Conservation (phyloP, 352 stramenopile genomes). For the Globisporangium megalacanthum region DNA sequence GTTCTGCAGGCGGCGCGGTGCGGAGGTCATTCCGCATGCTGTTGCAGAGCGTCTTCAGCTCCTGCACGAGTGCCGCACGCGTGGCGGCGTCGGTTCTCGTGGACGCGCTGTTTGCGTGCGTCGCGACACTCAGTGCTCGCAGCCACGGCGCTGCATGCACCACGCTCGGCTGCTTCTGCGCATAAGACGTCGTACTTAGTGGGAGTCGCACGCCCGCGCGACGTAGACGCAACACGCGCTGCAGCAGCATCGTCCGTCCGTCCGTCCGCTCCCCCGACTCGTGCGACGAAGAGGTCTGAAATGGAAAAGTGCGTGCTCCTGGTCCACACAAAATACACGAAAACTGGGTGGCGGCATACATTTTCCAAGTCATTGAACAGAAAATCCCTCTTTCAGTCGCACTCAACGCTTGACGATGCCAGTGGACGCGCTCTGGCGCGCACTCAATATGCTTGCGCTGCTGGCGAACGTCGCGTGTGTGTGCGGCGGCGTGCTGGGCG, state of each 20-base stretch:
- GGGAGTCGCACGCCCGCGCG: constrained; percentile 4
- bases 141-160: background rate
- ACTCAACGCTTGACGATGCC: constrained; percentile 2
- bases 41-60: constrained; percentile 53
- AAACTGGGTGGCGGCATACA: too few relatives aligned
- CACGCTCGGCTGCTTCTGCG: background rate
- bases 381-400: too few relatives aligned
- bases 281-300: too few relatives aligned
- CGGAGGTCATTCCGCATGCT: constrained; percentile 43
- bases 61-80: constrained; percentile 22
- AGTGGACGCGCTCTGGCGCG: constrained; percentile 9
- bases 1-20: constrained; percentile 14
- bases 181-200: background rate
- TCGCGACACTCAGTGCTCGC: background rate
- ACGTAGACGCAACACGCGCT: constrained; percentile 14
- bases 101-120: background rate
- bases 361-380: too few relatives aligned
- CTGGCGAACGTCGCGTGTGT: constrained; percentile 16
- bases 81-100: background rate
- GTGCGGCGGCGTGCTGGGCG: constrained; percentile 30
- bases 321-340: too few relatives aligned
- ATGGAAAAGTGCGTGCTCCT: too few relatives aligned
- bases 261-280: too few relatives aligned
- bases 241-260: constrained; percentile 14
- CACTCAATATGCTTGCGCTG: constrained; percentile 10